phyloP scores from a whole-genome alignment of 1,139 yeast genomes.

The Arxiozyma telluris region DNA sequence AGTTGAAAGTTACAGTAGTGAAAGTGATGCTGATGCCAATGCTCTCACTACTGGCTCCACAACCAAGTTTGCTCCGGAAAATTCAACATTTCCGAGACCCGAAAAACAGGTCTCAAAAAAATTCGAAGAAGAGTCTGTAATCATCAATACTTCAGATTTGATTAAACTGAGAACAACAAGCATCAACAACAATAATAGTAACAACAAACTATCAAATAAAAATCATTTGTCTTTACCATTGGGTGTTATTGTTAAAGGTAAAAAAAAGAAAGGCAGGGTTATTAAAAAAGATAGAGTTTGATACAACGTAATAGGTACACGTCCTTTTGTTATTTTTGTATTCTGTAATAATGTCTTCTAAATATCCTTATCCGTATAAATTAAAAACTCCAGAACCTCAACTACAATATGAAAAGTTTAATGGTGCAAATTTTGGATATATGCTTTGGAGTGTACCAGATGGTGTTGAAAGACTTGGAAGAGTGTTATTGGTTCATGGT shows the following conservation, averaged over 20 bases:
- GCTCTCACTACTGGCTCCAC: too few relatives aligned
- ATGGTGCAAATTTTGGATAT: conserved; percentile 26
- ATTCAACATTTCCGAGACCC: not conserved
- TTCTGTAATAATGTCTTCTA: not conserved
- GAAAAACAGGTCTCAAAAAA: not conserved
- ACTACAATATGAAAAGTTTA: conserved; percentile 20
- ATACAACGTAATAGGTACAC: not conserved
- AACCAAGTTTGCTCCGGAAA: not conserved
- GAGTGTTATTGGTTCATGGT: conserved; percentile 64
- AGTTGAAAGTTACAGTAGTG: too few relatives aligned
- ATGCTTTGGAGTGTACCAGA: conserved; percentile 20
- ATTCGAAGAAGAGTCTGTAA: not conserved
- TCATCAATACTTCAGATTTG: not conserved
- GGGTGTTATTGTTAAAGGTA: conserved; percentile 4
- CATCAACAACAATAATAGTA: too few relatives aligned
- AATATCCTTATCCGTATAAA: conserved; percentile 20
- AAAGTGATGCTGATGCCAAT: too few relatives aligned
- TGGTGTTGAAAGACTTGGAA: conserved; percentile 6
- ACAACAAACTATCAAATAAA: not conserved
- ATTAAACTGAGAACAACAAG: not conserved
- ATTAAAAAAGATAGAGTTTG: not conserved
- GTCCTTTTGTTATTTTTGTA: not conserved
- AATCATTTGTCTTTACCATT: not conserved
- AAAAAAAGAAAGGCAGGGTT: not conserved
- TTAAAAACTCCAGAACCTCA: conserved; percentile 18